Conservation (phyloP, 208 protist genomes). For the Naegleria gruberi region DNA sequence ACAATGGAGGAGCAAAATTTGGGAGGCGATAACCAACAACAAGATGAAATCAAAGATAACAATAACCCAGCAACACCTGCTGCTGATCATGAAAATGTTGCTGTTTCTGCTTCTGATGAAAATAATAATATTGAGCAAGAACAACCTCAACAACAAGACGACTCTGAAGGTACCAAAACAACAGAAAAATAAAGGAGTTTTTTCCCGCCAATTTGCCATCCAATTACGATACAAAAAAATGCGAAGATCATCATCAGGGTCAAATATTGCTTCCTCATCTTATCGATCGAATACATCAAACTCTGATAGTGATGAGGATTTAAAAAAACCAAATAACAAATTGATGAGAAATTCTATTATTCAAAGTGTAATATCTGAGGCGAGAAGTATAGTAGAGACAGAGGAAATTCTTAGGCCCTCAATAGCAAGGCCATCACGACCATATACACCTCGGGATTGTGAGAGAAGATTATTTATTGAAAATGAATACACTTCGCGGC, state of each 20-base stretch:
- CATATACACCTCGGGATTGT: slow-evolving; percentile 2
- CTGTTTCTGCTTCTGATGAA: background rate
- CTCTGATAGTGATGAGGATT: no score
- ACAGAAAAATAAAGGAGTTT: background rate
- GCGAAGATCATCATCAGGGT: background rate
- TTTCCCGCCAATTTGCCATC: background rate
- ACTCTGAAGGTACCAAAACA: no score
- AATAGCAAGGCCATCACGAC: background rate
- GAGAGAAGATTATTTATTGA: background rate
- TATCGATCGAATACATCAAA: no score
- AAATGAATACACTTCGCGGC: background rate
- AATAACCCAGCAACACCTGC: no score
- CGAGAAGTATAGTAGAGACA: background rate
- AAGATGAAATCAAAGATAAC: no score
- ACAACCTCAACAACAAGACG: no score
- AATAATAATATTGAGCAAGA: background rate
- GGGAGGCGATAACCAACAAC: no score
- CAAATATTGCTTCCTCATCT: background rate
- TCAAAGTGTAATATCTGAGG: background rate
- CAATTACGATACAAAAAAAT: background rate
- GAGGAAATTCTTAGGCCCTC: background rate
- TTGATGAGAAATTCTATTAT: background rate
- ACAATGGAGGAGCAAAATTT: background rate
- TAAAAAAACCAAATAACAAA: no score
- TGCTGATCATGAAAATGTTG: background rate